Evolutionary conservation across 768 basidiomycete species (phyloP), one percentile per base, ranked within the genome.

Genomic region (Termitomyces sp.): DNA sequence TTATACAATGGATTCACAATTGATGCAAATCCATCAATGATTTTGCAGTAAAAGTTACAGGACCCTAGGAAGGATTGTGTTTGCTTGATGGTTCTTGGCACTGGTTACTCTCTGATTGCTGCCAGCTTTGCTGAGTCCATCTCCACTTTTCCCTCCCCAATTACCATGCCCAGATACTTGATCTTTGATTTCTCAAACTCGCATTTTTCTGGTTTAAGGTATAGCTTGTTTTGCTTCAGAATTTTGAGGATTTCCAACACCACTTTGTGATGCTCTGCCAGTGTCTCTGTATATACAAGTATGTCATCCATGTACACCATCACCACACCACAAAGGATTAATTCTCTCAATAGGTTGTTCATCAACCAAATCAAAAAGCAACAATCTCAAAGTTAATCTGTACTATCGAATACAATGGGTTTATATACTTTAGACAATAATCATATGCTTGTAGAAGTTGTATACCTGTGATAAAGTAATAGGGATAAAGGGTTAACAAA

Each of bases 221-320:
- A 74, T 0, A 76, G 66, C 0, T 66, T 63, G 40, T 47, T 58
- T 9, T 29, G 5, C 2, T 31, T 12, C 1, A 57, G 40, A 31
- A 46, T 57, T 20, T 57, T 3, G 0, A 46, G 17, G 2, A 57
- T 29, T 47, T 57, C n/a, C 2, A 29, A 6, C 1, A 47, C 10
- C 5, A 43, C 25, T 55, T 55, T 6, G 0, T 52, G 9, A 36
- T 75, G 71, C 34, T 68, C 53, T 11, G 63, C 61, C 4, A 67
- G 29, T 36, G 43, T 67, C 0, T 69, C 49, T 1, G 76, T 73
- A 63, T 66, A 79, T 49, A 80, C 70, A 1, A 79, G 69, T 32
- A 78, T 75, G 61, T 79, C 73, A 45, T 79, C 73, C 10, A 79
- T 55, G 60, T 79, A 80, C 0, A 79, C 71, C 29, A 77, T 65